A percentile compares a stretch with the other conserved stretches of the same genome.
Conservation (phyloP, 2,329 filamentous ascomycete species). For the Lachnellula cervina region DNA sequence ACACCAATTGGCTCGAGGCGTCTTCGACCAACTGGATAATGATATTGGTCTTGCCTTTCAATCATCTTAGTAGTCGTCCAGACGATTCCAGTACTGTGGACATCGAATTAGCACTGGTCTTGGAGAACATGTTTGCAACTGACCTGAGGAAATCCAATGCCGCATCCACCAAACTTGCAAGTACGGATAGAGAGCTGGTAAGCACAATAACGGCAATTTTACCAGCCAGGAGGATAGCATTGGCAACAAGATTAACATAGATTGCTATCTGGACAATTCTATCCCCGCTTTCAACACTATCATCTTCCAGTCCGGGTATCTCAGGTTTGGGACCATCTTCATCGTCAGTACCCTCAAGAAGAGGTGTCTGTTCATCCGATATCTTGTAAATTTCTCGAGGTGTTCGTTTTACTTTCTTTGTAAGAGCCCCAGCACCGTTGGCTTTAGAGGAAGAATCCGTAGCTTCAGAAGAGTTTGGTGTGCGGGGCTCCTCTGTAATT, state of each 20-base stretch:
- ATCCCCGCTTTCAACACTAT: slow-evolving; percentile 69
- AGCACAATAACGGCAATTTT: slow-evolving; percentile 51
- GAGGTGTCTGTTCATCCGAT: slow-evolving; percentile 60
- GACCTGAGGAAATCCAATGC: slow-evolving; percentile 49
- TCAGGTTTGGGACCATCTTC: slow-evolving; percentile 45
- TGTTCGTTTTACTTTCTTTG: slow-evolving; percentile 66
- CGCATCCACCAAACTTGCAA: slow-evolving; percentile 58
- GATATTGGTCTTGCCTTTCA: slow-evolving; percentile 36
- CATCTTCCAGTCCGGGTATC: slow-evolving; percentile 66
- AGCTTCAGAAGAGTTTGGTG: slow-evolving; percentile 21
- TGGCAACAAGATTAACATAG: slow-evolving; percentile 62
- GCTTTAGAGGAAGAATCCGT: slow-evolving; percentile 8
- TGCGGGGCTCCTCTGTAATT: slow-evolving; percentile 63
- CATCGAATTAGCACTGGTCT: not conserved
- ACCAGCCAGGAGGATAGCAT: slow-evolving; percentile 50
- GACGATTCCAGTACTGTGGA: slow-evolving; percentile 50
- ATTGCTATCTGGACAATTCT: slow-evolving; percentile 82
- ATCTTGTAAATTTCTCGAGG: slow-evolving; percentile 78
- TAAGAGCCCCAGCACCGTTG: slow-evolving; percentile 31
- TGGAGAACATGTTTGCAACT: not conserved
- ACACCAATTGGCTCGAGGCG: slow-evolving; percentile 58
- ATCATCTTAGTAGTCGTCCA: slow-evolving; percentile 57
- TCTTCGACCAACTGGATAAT: slow-evolving; percentile 52
- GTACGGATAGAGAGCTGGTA: slow-evolving; percentile 54
- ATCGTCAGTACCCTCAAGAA: slow-evolving; percentile 45